Conservation (phyloP, 2,329 filamentous ascomycete genomes). For the Elsinoe arachidis region DNA sequence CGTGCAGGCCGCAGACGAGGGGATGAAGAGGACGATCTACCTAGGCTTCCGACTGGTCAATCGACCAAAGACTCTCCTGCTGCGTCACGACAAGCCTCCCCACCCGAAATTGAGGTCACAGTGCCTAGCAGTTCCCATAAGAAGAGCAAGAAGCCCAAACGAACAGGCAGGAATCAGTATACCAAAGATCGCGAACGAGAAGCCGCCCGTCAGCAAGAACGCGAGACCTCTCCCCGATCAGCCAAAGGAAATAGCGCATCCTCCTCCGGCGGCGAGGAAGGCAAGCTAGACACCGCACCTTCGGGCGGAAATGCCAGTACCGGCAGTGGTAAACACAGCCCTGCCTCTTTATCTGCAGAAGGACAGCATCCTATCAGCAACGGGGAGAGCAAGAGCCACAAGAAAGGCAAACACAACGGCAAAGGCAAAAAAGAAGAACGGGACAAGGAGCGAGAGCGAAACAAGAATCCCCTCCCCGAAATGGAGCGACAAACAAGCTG, state of each 20-base stretch:
- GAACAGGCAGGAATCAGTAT: slow-evolving; percentile 70
- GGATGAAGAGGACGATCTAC: slow-evolving; percentile 69
- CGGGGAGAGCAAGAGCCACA: not conserved
- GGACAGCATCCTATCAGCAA: not conserved
- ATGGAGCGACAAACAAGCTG: slow-evolving; percentile 6
- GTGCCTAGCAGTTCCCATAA: slow-evolving; percentile 46
- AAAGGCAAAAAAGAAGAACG: not conserved
- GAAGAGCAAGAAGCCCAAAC: slow-evolving; percentile 52
- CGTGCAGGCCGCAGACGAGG: slow-evolving; percentile 70
- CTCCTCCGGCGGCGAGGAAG: not conserved
- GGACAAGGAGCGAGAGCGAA: not conserved
- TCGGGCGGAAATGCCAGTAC: not conserved
- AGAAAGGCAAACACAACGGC: not conserved
- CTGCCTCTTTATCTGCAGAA: not conserved
- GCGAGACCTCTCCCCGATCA: not conserved
- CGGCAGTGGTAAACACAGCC: slow-evolving; percentile 1
- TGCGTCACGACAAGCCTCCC: slow-evolving; percentile 34
- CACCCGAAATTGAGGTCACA: slow-evolving; percentile 27
- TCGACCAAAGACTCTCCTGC: slow-evolving; percentile 31
- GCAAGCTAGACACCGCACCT: not conserved
- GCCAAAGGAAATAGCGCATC: not conserved
- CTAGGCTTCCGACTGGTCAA: slow-evolving; percentile 34
- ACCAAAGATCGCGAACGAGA: slow-evolving; percentile 65
- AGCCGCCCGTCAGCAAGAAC: slow-evolving; percentile 36
- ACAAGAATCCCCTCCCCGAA: slow-evolving; percentile 8